Evolutionary conservation across 371 early-diverging fungal species (phyloP).

Genomic region (Syncephalis fuscata): DNA sequence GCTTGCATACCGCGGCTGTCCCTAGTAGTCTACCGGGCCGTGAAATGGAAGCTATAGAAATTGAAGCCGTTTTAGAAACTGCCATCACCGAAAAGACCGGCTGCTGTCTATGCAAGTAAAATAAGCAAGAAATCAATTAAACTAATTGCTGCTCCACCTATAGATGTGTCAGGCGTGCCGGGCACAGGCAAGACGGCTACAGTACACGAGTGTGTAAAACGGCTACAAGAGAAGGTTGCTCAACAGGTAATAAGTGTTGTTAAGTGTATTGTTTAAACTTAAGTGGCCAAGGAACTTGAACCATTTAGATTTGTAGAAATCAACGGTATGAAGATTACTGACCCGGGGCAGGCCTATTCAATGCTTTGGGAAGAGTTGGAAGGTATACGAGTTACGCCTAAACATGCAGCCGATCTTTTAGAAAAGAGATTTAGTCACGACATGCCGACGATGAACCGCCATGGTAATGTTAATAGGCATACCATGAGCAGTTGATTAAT

Average conservation of each 20-base stretch:
- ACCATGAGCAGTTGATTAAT: neutral
- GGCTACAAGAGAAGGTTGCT: conserved; percentile 49
- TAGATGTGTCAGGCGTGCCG: conserved; percentile 89
- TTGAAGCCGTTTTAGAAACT: conserved; percentile 45
- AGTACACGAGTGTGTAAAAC: conserved; percentile 66
- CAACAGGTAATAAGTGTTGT: conserved; percentile 23
- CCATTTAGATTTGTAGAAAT: conserved; percentile 80
- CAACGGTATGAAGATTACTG: conserved; percentile 92
- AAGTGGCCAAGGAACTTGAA: conserved; percentile 25
- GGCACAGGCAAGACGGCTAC: conserved; percentile 98
- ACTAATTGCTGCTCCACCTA: neutral
- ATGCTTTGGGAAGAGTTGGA: conserved; percentile 64
- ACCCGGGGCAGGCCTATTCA: conserved; percentile 76
- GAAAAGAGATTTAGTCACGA: conserved; percentile 44
- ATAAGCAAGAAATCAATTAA: neutral
- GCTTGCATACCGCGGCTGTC: conserved; percentile 75
- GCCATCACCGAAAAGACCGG: conserved; percentile 66
- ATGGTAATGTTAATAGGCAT: conserved; percentile 1
- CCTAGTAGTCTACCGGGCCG: conserved; percentile 83
- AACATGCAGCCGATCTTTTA: conserved; percentile 61
- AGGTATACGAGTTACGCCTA: conserved; percentile 39
- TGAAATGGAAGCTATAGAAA: conserved; percentile 70
- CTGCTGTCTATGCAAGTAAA: conserved; percentile 56
- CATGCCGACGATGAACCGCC: conserved; percentile 1
- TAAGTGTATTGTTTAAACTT: neutral